Base-by-base conservation (phyloP, 1,284 basidiomycete genomes). In the Puccinia novopanici region DNA sequence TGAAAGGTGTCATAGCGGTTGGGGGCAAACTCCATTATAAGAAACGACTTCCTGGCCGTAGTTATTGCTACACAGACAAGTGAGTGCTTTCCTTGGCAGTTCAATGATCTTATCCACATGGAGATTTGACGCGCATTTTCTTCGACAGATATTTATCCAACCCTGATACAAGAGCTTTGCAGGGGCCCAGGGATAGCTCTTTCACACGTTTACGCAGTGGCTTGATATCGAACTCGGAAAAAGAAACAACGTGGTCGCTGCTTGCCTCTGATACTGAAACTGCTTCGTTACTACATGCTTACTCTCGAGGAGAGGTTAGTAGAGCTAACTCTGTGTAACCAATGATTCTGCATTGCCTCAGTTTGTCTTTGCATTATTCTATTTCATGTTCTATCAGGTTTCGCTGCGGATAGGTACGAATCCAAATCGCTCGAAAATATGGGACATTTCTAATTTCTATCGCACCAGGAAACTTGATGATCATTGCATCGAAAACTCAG, bases 1-100 rank as follows among this genome's bases (percentile, higher is more conserved):
- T 50, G 12, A 73, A 65, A 52, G 78, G 71, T 13, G 40, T 80
- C 30, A 42, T 80, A 34, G 70, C 71, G 19, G 52, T 65, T 37
- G 71, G 59, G 3, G 70, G 78, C 30, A 80, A 74, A 63, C 27
- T 74, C 17, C 57, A 73, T 34, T 57, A 73, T 48, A 80, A 72
- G 30, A 80, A 73, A 57, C 78, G 71, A 50, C 57, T 74, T 48
- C 78, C 78, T 52, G 78, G 71, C 40, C 55, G 78, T n/a, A 80
- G 78, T 50, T 80, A 80, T 57, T 67, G 78, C 63, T 80, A 74
- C 45, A 54, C 78, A 5, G 78, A 74, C 48, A 80, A 80, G 78
- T 80, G 27, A 55, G 61, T 59, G 68, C 27, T 48, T 54, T 78
- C 27, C 57, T 34, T 24, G 27, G 12, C n/a, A 30, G 55, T 0